phyloP scores from a whole-genome alignment of 371 early-diverging fungal genomes.

The Mucor lusitanicus region DNA sequence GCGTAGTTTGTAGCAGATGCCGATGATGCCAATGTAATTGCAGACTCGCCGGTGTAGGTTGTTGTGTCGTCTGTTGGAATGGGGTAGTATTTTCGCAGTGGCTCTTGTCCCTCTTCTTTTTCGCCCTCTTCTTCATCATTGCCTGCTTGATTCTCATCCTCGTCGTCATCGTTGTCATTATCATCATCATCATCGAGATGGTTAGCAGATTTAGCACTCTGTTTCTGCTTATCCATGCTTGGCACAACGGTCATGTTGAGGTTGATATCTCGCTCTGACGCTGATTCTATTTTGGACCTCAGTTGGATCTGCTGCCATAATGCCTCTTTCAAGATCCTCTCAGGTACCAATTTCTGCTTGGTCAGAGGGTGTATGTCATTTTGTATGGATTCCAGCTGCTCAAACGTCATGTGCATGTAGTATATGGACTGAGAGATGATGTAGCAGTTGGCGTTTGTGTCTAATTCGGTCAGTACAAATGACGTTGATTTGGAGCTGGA shows the following conservation, averaged over 20 bases:
- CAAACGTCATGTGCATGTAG: constrained; percentile 64
- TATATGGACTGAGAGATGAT: constrained; percentile 43
- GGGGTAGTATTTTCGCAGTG: constrained; percentile 15
- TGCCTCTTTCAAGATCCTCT: constrained; percentile 46
- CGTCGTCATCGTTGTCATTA: background rate
- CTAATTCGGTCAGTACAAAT: constrained; percentile 6
- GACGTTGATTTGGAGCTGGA: background rate
- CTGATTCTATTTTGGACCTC: constrained; percentile 48
- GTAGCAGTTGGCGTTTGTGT: constrained; percentile 6
- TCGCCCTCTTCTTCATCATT: background rate
- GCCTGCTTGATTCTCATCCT: background rate
- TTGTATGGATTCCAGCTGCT: constrained; percentile 48
- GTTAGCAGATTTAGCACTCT: background rate
- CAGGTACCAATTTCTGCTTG: constrained; percentile 31
- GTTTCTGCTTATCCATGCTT: background rate
- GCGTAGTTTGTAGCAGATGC: background rate
- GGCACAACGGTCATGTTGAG: constrained; percentile 32
- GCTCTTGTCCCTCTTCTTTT: background rate
- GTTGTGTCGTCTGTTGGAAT: constrained; percentile 60
- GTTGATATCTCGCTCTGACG: constrained; percentile 38
- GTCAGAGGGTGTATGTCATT: constrained; percentile 50
- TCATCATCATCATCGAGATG: background rate
- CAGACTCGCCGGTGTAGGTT: constrained; percentile 48
- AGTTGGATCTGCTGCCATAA: constrained; percentile 58
- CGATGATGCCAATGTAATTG: constrained; percentile 25